These are phyloP conservation scores for Prunella vulgaris DNA, from an alignment of 257 asterid species.

Conservation along the genomic window DNA sequence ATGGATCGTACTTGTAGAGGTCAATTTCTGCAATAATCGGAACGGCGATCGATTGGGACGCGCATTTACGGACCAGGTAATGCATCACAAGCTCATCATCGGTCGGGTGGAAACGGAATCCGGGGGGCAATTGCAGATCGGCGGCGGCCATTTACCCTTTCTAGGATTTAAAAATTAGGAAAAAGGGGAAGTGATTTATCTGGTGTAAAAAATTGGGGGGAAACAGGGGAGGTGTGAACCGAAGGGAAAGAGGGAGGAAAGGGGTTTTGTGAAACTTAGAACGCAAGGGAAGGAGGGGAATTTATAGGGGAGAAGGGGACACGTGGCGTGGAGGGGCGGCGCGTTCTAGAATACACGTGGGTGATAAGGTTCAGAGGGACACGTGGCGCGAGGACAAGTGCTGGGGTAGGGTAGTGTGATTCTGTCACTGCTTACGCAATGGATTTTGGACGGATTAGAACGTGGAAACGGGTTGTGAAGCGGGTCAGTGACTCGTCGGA, in stretches of 20 bases:
- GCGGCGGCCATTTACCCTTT: slow-evolving; percentile 34
- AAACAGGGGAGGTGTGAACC: not conserved
- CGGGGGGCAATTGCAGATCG: slow-evolving; percentile 71
- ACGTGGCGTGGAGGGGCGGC: slow-evolving; percentile 38
- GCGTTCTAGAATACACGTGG: slow-evolving; percentile 44
- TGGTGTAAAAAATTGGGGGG: not conserved
- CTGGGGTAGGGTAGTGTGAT: slow-evolving; percentile 27
- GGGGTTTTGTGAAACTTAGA: slow-evolving; percentile 57
- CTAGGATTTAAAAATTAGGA: not conserved
- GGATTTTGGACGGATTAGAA: slow-evolving; percentile 39
- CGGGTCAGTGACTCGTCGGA: slow-evolving; percentile 43
- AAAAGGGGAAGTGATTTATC: not conserved
- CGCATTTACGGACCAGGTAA: slow-evolving; percentile 67
- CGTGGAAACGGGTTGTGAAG: slow-evolving; percentile 26
- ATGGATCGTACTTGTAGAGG: slow-evolving; percentile 75
- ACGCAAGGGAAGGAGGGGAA: slow-evolving; percentile 36
- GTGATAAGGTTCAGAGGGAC: slow-evolving; percentile 36
- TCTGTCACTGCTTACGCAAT: slow-evolving; percentile 55
- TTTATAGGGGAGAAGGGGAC: slow-evolving; percentile 47
- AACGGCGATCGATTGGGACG: slow-evolving; percentile 53
- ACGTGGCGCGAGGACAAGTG: slow-evolving; percentile 34
- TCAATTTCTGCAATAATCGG: slow-evolving; percentile 84
- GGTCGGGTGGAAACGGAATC: slow-evolving; percentile 86
- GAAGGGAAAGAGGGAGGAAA: slow-evolving; percentile 5
- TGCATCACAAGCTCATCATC: slow-evolving; percentile 93